Percentiles rank a stretch among this genome's conserved stretches.
These are phyloP conservation scores for Dentipellis fragilis DNA, from an alignment of 768 basidiomycete genomes.

Conservation along the genomic window DNA sequence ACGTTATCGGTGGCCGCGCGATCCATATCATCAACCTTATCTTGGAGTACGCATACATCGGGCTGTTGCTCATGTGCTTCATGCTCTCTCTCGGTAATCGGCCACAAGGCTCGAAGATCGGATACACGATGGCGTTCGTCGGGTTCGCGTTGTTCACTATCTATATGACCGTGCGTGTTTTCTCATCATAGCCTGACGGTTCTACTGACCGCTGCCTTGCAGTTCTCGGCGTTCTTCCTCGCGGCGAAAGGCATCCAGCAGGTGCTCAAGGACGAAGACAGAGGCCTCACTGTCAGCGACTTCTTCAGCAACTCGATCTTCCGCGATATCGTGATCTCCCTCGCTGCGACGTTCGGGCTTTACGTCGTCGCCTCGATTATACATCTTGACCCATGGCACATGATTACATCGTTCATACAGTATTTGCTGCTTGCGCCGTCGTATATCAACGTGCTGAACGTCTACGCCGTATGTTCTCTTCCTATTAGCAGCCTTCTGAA, in stretches of 20 bases:
- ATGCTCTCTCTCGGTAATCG: conserved; percentile 83
- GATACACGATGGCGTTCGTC: conserved; percentile 76
- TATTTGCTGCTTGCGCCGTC: conserved; percentile 88
- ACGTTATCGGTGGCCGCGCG: conserved; percentile 42
- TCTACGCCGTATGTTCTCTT: conserved; percentile 54
- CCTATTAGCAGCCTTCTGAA: background rate
- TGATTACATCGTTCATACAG: conserved; percentile 94
- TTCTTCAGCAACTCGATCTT: conserved; percentile 76
- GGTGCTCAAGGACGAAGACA: conserved; percentile 36
- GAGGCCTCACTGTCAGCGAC: conserved; percentile 40
- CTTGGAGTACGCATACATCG: conserved; percentile 82
- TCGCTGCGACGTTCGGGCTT: conserved; percentile 82
- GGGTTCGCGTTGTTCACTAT: conserved; percentile 86
- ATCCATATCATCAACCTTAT: conserved; percentile 67
- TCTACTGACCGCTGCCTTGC: background rate
- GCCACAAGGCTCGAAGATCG: conserved; percentile 83
- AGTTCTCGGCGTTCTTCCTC: conserved; percentile 73
- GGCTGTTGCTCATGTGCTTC: conserved; percentile 80
- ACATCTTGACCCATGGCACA: conserved; percentile 96
- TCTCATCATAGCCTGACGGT: background rate
- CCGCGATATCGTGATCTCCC: conserved; percentile 76
- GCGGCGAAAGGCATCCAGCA: conserved; percentile 72
- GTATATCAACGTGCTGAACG: conserved; percentile 88
- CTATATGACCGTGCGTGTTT: conserved; percentile 80
- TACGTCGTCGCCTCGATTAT: conserved; percentile 78